Evolutionary conservation across 2,329 filamentous ascomycete species (phyloP).

Genomic region (Decorospora gaudefroyi): DNA sequence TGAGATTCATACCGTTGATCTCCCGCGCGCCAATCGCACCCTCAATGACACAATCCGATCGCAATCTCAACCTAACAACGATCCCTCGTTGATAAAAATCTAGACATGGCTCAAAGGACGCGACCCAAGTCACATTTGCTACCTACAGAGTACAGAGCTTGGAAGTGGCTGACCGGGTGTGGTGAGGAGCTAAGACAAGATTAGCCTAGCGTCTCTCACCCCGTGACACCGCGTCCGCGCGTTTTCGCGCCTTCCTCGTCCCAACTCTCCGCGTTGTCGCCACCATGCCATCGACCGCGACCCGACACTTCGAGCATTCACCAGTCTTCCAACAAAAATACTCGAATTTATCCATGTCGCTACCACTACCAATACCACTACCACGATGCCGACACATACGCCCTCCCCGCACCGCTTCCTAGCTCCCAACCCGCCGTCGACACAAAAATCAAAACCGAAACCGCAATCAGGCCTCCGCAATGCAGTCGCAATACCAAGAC

Average conservation of each 20-base stretch:
- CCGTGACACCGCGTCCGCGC: conserved; percentile 24
- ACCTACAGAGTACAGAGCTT: neutral
- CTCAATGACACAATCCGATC: conserved; percentile 7
- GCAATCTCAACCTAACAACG: neutral
- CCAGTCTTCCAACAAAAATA: too few species aligned
- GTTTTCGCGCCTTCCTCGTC: conserved; percentile 11
- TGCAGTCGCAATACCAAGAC: conserved; percentile 20
- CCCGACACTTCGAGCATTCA: too few species aligned
- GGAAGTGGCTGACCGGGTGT: too few species aligned
- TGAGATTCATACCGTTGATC: conserved; percentile 26
- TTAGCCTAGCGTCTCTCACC: conserved; percentile 2
- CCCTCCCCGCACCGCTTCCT: conserved; percentile 46
- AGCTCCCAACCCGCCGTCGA: conserved; percentile 23
- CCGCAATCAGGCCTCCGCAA: conserved; percentile 34
- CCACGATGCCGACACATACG: conserved; percentile 33
- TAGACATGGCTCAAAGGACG: too few species aligned
- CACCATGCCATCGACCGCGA: conserved; percentile 4
- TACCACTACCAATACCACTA: conserved; percentile 3
- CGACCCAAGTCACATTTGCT: too few species aligned
- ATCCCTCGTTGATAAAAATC: too few species aligned
- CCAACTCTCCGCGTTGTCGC: neutral
- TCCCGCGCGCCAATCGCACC: conserved; percentile 18
- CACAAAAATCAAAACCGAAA: conserved; percentile 27
- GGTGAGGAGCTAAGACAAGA: neutral
- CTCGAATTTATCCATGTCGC: neutral